Evolutionary conservation across 192 early-diverging fungal species (phyloP).

Genomic region (Spizellomyces punctatus): DNA sequence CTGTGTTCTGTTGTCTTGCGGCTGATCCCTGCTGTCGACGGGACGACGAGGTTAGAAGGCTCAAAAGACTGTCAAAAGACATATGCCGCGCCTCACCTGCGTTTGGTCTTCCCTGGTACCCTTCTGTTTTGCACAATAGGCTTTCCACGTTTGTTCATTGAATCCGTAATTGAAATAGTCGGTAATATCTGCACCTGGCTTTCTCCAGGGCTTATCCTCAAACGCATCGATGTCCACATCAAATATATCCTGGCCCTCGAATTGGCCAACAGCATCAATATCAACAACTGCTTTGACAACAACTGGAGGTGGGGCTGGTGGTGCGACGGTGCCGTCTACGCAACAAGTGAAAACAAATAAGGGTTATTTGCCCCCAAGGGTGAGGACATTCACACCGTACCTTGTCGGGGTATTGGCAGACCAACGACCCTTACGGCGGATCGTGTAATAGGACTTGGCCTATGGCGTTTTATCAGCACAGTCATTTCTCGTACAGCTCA

Average conservation of each 20-base stretch:
- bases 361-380: neutral
- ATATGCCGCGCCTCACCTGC: no score
- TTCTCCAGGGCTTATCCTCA: slow-evolving; percentile 98
- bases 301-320: slow-evolving; percentile 13
- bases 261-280: slow-evolving; percentile 72
- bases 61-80: no score
- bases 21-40: no score
- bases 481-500: no score
- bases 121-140: slow-evolving; percentile 93
- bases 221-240: slow-evolving; percentile 89
- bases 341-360: neutral
- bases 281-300: slow-evolving; percentile 48
- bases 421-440: neutral
- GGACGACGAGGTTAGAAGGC: no score
- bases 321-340: slow-evolving; percentile 30
- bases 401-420: slow-evolving; percentile 21
- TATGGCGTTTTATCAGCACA: neutral
- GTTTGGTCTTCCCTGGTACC: slow-evolving; percentile 69
- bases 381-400: slow-evolving; percentile 1
- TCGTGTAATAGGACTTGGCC: slow-evolving; percentile 19
- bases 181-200: slow-evolving; percentile 86
- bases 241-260: slow-evolving; percentile 80
- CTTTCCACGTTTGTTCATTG: slow-evolving; percentile 92
- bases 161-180: slow-evolving; percentile 99
- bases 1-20: no score